phyloP scores from a whole-genome alignment of 2,329 filamentous ascomycete species.

The Phaeophleospora eucalypticola region DNA sequence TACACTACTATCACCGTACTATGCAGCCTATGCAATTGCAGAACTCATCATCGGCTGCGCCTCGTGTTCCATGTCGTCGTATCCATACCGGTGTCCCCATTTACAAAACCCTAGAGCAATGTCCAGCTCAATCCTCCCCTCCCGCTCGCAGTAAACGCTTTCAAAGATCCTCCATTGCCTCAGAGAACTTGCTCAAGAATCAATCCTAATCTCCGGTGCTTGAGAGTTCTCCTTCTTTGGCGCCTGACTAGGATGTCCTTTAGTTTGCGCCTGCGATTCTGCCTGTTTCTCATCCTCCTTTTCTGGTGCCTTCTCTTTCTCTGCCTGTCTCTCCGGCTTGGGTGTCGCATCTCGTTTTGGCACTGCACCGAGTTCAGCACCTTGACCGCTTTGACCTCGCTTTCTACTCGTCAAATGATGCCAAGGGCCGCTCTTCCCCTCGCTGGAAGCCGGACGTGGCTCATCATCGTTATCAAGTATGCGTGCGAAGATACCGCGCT shows the following conservation, averaged over 20 bases:
- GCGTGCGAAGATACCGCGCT: slow-evolving; percentile 74
- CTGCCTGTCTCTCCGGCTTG: slow-evolving; percentile 21
- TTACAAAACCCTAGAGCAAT: no score
- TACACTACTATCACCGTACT: not conserved
- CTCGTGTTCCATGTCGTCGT: slow-evolving; percentile 5
- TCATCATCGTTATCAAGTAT: slow-evolving; percentile 59
- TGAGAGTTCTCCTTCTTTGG: slow-evolving; percentile 20
- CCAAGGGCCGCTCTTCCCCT: slow-evolving; percentile 25
- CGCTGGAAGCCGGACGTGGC: slow-evolving; percentile 10
- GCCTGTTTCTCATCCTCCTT: slow-evolving; percentile 15
- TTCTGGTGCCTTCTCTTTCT: slow-evolving; percentile 1
- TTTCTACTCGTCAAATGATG: slow-evolving; percentile 68
- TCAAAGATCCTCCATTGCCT: slow-evolving; percentile 16
- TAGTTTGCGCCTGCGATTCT: not conserved
- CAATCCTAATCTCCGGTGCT: slow-evolving; percentile 22
- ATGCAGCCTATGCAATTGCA: not conserved
- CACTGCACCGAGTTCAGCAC: slow-evolving; percentile 67
- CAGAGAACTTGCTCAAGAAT: slow-evolving; percentile 30
- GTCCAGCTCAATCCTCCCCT: no score
- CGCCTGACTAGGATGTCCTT: slow-evolving; percentile 2
- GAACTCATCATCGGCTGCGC: not conserved
- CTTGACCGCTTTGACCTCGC: slow-evolving; percentile 65
- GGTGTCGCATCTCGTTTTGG: slow-evolving; percentile 27
- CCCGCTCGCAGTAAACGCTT: no score
- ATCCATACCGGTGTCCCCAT: slow-evolving; percentile 1